Evolutionary conservation across 345 rosid species (phyloP), one percentile per base, ranked within the genome.

Genomic region (Angophora floribunda): DNA sequence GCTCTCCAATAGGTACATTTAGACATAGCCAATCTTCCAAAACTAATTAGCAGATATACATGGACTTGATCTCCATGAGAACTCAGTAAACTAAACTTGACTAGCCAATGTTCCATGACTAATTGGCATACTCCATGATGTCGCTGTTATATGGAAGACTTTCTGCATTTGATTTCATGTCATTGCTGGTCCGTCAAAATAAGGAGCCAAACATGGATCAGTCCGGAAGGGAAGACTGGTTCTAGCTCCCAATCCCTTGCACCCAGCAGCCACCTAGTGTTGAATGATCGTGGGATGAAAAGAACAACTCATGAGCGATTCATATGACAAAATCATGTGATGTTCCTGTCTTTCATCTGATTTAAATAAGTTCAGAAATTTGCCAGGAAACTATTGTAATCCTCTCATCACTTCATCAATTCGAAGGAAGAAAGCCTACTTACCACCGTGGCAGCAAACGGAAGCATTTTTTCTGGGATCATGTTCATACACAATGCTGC

Each of bases 391-490:
- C 36, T 13, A 63, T 36, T 16, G 7, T n/a, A n/a, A n/a, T 63
- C n/a, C 75, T 63, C 36, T 63, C 41, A 28, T 63, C 36, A 1
- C 41, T 7, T 63, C 75, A n/a, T 63, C 75, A 63, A n/a, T n/a
- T 63, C 75, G 4, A 16, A 63, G 75, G 75, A 84, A 79, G 41
- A 78, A 86, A 59, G 30, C 50, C 61, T 65, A 50, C 94, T 91
- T 90, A 97, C 99, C 98, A 96, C 98, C 93, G 94, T 94, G 87
- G 99, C 93, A 52, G 98, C 99, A 79, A 95, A 95, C 9, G 97
- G 95, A 89, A 97, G 87, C 97, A 96, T 94, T 87, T 93, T 94
- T 94, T 95, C 99, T 1, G 95, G 95, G 17, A 95, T 92, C 96
- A 96, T 93, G 85, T 92, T 88, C 3, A 92, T 89, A 61, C 99